A percentile compares a stretch with the other conserved stretches of the same genome.
Conservation (phyloP, 2,329 filamentous ascomycete genomes). For the Trichoderma brevicompactum region DNA sequence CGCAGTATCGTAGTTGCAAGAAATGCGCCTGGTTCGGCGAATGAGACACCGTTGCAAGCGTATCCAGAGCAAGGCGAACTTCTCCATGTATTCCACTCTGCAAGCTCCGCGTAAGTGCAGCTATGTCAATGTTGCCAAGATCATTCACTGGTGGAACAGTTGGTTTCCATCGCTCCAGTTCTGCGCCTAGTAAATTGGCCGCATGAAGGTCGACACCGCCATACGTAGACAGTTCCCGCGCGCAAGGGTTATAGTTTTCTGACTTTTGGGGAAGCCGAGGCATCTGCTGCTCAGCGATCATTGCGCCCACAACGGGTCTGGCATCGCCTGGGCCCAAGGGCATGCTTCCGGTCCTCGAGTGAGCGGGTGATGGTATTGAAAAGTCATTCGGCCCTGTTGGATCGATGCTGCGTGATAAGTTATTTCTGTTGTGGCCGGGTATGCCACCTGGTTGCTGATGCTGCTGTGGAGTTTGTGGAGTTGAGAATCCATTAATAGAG, state of each 20-base stretch:
- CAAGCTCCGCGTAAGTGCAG: conserved; percentile 84
- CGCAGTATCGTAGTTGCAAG: conserved; percentile 71
- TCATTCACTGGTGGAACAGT: conserved; percentile 76
- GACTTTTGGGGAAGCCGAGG: conserved; percentile 51
- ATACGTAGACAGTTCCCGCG: conserved; percentile 60
- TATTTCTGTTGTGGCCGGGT: conserved; percentile 27
- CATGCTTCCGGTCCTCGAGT: conserved; percentile 48
- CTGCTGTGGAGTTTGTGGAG: conserved; percentile 39
- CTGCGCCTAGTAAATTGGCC: conserved; percentile 65
- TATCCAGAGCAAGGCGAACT: conserved; percentile 87
- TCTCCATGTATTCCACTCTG: conserved; percentile 90
- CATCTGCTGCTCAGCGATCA: conserved; percentile 40
- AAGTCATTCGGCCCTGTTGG: conserved; percentile 45
- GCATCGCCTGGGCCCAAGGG: conserved; percentile 46
- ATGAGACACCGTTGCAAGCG: conserved; percentile 67
- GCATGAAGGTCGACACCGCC: conserved; percentile 75
- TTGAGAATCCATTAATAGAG: conserved; percentile 45
- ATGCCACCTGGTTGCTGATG: conserved; percentile 28
- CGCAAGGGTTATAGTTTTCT: conserved; percentile 60
- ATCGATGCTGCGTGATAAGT: conserved; percentile 54
- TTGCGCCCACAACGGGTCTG: conserved; percentile 33
- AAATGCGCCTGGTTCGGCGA: conserved; percentile 70
- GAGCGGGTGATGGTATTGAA: conserved; percentile 52
- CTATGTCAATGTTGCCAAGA: conserved; percentile 86
- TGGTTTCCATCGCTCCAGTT: conserved; percentile 71